Evolutionary conservation across 495 filamentous ascomycete species (phyloP), one percentile per base, ranked within the genome.

Genomic region (Annulohypoxylon moriforme): DNA sequence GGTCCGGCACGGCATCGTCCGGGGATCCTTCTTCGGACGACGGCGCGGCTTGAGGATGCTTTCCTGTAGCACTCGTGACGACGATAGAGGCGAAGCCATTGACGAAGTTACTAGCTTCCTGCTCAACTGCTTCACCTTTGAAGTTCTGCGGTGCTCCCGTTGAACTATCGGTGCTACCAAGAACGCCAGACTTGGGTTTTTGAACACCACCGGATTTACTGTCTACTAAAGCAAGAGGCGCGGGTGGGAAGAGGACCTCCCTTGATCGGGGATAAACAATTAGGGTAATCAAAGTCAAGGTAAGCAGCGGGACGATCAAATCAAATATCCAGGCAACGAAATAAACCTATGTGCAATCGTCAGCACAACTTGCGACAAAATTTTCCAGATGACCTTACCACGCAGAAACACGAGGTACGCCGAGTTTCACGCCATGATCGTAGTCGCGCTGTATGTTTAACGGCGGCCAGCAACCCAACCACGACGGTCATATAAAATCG

Each of bases 81-180:
- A 91, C 92, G 8, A 97, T 88, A 2, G 85, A 86, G 5, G 92
- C 90, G 60, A 96, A 89, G 29, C 90, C 88, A 68, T 90, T 90
- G 34, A 96, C 88, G 67, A 97, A 89, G 70, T 93, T 94, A 69
- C 84, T 89, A 2, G 94, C 94, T 77, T 97, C 94, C 66, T 91
- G 87, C 75, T 97, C 94, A 4, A 93, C 93, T 0, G 93, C 92
- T 76, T 96, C 94, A 16, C 94, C 94, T 72, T 94, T 91, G 76
- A 94, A 89, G 60, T 90, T 92, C 79, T 97, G 92, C 0, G 93
- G 91, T 0, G 91, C 93, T 16, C 93, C 94, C 0, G 93, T 96
- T 4, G 91, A 82, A 66, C 89, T 94, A 61, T 94, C 92, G 24
- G 92, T 87, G 34, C 90, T 93, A 11, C 92, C 93, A 3, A 93